Conservation (phyloP, 805 yeast genomes). For the Metschnikowia matae region DNA sequence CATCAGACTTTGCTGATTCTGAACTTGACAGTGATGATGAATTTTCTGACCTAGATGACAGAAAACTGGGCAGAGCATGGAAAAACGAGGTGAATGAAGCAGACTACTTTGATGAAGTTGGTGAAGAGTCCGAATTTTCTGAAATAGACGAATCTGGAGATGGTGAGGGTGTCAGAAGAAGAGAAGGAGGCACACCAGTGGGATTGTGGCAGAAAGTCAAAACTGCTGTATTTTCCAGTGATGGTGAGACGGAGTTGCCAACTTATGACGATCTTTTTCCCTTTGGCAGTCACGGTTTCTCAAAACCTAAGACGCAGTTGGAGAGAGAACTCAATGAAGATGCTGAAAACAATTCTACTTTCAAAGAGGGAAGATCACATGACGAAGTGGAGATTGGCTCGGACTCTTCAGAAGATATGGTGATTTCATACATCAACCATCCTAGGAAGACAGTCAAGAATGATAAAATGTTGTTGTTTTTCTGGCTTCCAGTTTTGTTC, state of each 20-base stretch:
- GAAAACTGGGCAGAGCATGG: conserved; percentile 4
- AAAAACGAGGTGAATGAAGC: conserved; percentile 33
- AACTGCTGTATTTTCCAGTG: conserved; percentile 36
- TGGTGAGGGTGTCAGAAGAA: not conserved
- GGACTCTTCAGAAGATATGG: conserved; percentile 43
- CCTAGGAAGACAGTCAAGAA: conserved; percentile 52
- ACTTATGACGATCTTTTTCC: conserved; percentile 77
- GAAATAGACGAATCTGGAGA: conserved; percentile 7
- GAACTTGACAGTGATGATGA: conserved; percentile 33
- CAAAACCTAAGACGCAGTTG: conserved; percentile 32
- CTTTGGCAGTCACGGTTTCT: conserved; percentile 26
- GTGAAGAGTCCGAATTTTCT: conserved; percentile 9
- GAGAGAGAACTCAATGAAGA: conserved; percentile 30
- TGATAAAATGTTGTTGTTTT: conserved; percentile 81
- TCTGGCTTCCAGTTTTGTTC: conserved; percentile 82
- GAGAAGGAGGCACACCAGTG: not conserved
- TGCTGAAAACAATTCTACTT: not conserved
- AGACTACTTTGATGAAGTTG: conserved; percentile 21
- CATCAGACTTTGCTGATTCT: conserved; percentile 30
- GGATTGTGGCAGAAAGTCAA: conserved; percentile 44
- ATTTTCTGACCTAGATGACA: conserved; percentile 20
- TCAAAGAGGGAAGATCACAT: conserved; percentile 7
- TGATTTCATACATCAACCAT: conserved; percentile 38
- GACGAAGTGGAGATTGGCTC: conserved; percentile 34
- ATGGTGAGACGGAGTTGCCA: conserved; percentile 46